These are phyloP conservation scores for Deinandra increscens DNA, from an alignment of 129 eudicot species.

Conservation along the genomic window DNA sequence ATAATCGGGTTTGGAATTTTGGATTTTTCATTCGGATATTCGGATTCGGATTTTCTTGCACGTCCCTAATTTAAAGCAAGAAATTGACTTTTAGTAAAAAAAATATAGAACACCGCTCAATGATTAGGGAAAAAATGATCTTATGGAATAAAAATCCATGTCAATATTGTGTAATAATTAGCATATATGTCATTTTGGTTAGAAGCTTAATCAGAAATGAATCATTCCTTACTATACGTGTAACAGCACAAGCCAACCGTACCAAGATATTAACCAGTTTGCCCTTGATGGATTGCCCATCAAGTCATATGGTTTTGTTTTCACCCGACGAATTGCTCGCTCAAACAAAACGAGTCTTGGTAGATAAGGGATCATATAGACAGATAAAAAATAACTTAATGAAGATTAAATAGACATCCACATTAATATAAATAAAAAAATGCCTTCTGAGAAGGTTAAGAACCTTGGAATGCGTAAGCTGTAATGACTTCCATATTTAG, in stretches of 20 bases:
- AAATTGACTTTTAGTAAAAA: not conserved
- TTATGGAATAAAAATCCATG: not conserved
- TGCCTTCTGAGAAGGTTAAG: conserved; percentile 2
- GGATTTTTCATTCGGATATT: no score
- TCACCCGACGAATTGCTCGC: no score
- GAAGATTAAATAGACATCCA: conserved; percentile 5
- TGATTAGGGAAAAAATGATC: not conserved
- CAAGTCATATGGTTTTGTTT: no score
- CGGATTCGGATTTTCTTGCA: no score
- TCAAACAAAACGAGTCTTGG: no score
- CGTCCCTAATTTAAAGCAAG: not conserved
- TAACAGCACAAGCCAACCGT: no score
- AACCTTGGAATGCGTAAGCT: conserved; percentile 91
- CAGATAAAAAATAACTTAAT: conserved; percentile 2
- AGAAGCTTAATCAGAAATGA: not conserved
- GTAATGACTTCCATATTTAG: conserved; percentile 93
- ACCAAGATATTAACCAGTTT: no score
- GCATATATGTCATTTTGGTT: not conserved
- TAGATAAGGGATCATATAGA: conserved; percentile 5
- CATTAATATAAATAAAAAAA: not conserved
- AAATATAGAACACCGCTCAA: not conserved
- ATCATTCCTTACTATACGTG: not conserved
- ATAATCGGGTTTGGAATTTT: no score
- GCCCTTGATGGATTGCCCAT: no score
- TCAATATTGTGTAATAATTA: not conserved